Base-by-base conservation (phyloP, 225 moss, liverwort and hornwort species). In the Bryoerythrophyllum caledonicum region DNA sequence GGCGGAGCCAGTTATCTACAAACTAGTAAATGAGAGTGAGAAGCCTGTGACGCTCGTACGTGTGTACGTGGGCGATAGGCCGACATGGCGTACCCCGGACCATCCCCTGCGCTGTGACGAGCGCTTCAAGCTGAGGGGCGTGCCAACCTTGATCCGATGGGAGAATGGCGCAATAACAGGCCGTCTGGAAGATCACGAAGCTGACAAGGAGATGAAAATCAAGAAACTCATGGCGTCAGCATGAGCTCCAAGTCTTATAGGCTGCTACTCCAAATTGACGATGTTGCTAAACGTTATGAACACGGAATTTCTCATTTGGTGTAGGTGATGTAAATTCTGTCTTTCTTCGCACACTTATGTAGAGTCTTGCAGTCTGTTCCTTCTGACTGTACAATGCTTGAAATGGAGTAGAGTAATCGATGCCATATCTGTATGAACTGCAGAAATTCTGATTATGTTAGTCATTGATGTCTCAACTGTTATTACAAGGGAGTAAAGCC, bases 1-100 rank as follows among this genome's bases (percentile, higher is more conserved):
- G 77, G 97, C 97, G 51, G 94, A 99, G 77, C 97, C 97, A 44
- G 71, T 93, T 7, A 94, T 99, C 65, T 99, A 94, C 85, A 93
- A 90, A 54, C 40, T 77, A 10, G 82, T 91, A 76, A 84, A 99
- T 35, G 86, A 89, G 65, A 75, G 74, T 30, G 76, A 82, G 20
- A 83, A 84, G 60, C 88, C 82, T 4, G 75, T 88, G 67, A 99
- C 97, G 15, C 68, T 99, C 3, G 75, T 99, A 13, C 91, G 94
- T 43, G 89, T 94, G 9, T 94, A 93, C 70, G 93, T 91, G 62
- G 97, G 97, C 43, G 89, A 99, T 74, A 75, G 82, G 51, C 66
- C 91, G 9, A 90, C 87, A 72, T 99, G 97, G 97, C 86, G 85
- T 32, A 76, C 87, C 65, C 77, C 77, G 3, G 84, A 91, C 71